Evolutionary conservation across 768 basidiomycete genomes (phyloP), one percentile per base, ranked within the genome.

Genomic region (Leccinum disarticulatum): DNA sequence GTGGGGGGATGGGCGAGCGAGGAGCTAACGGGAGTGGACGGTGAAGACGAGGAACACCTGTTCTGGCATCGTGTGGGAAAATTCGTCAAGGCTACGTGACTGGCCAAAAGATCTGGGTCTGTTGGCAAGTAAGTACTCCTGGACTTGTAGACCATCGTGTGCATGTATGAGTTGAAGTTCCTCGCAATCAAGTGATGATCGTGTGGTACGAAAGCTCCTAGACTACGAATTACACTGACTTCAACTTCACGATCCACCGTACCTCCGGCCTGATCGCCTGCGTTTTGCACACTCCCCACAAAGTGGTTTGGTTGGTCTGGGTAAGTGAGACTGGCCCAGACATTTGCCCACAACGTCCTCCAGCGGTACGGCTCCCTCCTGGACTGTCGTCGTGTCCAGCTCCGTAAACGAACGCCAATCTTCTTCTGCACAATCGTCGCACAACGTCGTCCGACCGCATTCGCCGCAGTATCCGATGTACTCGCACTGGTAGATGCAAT

Each of bases 41-140:
- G 72, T 1, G 86, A 90, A 60, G 68, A 74, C 3, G 80, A 81
- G 60, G 87, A 88, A 43, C 67, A 77, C 64, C 58, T 91, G 28
- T 88, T 85, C 67, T 83, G 80, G 77, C 86, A 90, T 70, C 76
- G 74, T 46, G 70, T 77, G 11, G 89, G 89, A 28, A 75, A 76
- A 47, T 86, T 83, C 63, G 75, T 85, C 28, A 90, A 87, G 68
- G 63, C 61, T 15, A 49, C 33, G 19, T 71, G 55, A 66, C 27
- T 6, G 25, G 25, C 25, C 25, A 25, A 25, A 25, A 25, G 25
- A 25, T 25, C 25, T 25, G 25, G 27, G 27, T 27, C 27, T 27
- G 27, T 27, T 3, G 27, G 27, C 3, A 27, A 27, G 27, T 27
- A 27, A 27, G 27, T 27, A 27, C 27, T 27, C 27, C 25, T 25